Conservation (phyloP, 2,329 filamentous ascomycete genomes). For the Sclerotinia sclerotiorum region DNA sequence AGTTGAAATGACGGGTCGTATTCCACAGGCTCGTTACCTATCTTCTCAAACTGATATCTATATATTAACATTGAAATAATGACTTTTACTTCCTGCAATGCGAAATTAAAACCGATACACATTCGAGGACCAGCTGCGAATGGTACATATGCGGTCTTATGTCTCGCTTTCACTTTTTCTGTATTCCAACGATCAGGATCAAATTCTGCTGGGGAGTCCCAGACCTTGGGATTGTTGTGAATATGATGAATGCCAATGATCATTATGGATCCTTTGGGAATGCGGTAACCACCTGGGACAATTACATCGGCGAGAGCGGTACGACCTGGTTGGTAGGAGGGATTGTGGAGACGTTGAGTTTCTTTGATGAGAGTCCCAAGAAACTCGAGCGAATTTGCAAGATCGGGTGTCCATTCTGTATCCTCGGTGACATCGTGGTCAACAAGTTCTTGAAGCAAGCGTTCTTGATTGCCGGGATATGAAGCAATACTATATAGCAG, state of each 20-base stretch:
- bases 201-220: slow-evolving; percentile 29
- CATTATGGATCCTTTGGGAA: slow-evolving; percentile 42
- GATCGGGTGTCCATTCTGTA: slow-evolving; percentile 41
- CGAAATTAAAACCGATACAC: slow-evolving; percentile 47
- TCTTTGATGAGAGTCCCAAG: slow-evolving; percentile 49
- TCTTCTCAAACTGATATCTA: slow-evolving; percentile 42
- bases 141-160: slow-evolving; percentile 39
- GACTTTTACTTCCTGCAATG: slow-evolving; percentile 43
- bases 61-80: slow-evolving; percentile 43
- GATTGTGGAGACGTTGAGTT: slow-evolving; percentile 47
- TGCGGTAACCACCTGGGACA: slow-evolving; percentile 48
- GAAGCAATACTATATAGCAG: slow-evolving; percentile 46
- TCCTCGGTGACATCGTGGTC: slow-evolving; percentile 41
- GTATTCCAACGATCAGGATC: slow-evolving; percentile 33
- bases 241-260: slow-evolving; percentile 32
- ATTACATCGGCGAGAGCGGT: slow-evolving; percentile 47
- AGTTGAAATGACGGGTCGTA: slow-evolving; percentile 46
- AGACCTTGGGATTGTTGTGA: slow-evolving; percentile 32
- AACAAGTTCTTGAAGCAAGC: slow-evolving; percentile 49
- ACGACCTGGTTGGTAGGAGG: slow-evolving; percentile 49
- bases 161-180: slow-evolving; percentile 27
- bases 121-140: slow-evolving; percentile 43
- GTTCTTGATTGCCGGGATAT: slow-evolving; percentile 47
- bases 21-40: slow-evolving; percentile 40
- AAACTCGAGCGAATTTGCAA: slow-evolving; percentile 42